phyloP scores from a whole-genome alignment of 2,329 filamentous ascomycete genomes.

The Fusarium sp. region DNA sequence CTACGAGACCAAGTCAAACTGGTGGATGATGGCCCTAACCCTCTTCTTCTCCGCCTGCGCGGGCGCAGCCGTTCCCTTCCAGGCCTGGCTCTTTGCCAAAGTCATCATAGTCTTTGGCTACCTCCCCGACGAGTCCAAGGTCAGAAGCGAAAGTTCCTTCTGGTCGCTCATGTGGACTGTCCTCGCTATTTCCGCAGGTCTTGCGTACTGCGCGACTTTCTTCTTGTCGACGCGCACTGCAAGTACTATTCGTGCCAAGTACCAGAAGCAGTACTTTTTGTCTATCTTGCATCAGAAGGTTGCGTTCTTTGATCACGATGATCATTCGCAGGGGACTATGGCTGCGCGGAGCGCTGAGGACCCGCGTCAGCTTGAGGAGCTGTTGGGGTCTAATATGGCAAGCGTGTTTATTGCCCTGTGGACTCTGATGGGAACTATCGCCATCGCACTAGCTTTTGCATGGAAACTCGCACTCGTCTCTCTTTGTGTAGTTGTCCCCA shows the following conservation, averaged over 20 bases:
- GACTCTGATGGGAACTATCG: constrained; percentile 70
- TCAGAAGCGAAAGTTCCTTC: neutral
- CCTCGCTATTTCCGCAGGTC: neutral
- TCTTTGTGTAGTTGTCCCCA: constrained; percentile 66
- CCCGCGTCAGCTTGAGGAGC: constrained; percentile 67
- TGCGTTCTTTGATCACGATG: constrained; percentile 68
- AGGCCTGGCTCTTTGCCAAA: constrained; percentile 65
- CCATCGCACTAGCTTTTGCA: constrained; percentile 75
- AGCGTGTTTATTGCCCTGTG: constrained; percentile 71
- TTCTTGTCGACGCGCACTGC: neutral
- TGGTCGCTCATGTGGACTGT: constrained; percentile 8
- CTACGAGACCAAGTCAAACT: constrained; percentile 51
- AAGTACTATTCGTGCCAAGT: constrained; percentile 51
- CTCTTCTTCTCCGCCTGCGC: constrained; percentile 53
- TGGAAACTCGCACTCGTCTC: constrained; percentile 80
- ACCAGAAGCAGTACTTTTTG: constrained; percentile 69
- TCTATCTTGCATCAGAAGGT: constrained; percentile 67
- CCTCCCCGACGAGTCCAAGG: neutral
- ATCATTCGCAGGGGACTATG: constrained; percentile 68
- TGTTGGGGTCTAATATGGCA: constrained; percentile 71
- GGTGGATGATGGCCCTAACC: neutral
- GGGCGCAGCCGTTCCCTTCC: constrained; percentile 57
- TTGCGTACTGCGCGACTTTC: neutral
- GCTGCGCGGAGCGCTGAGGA: constrained; percentile 65
- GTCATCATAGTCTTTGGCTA: constrained; percentile 59